A percentile compares a stretch with the other conserved stretches of the same genome.
These are phyloP conservation scores for Cladosporium sp. DNA, from an alignment of 2,329 filamentous ascomycete species.

Conservation along the genomic window DNA sequence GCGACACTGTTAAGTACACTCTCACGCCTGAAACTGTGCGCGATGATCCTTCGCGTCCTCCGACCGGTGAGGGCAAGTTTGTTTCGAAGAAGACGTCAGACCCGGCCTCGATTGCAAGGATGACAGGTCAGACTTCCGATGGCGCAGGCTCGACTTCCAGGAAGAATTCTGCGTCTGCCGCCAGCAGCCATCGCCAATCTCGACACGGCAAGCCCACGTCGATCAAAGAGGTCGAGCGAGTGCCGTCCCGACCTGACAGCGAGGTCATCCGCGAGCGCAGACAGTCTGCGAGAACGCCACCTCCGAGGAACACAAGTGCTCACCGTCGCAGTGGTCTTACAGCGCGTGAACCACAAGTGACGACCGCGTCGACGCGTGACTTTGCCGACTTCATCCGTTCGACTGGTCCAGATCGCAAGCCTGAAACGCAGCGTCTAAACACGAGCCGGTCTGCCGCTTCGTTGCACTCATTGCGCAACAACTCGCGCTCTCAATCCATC, in stretches of 20 bases:
- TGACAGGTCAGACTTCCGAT: neutral
- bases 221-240: constrained; percentile 19
- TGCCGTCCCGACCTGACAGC: neutral
- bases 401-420: constrained; percentile 59
- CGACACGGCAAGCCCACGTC: constrained; percentile 21
- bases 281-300: constrained; percentile 29
- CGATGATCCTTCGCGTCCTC: constrained; percentile 26
- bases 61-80: constrained; percentile 16
- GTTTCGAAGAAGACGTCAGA: neutral
- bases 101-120: neutral
- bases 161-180: neutral
- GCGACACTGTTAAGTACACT: constrained; percentile 49
- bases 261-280: constrained; percentile 17
- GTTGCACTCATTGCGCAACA: constrained; percentile 21
- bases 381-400: constrained; percentile 88
- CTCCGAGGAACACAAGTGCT: constrained; percentile 29
- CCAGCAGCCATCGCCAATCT: constrained; percentile 10
- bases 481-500: constrained; percentile 22
- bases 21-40: constrained; percentile 46
- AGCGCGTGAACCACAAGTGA: constrained; percentile 69
- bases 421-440: constrained; percentile 16
- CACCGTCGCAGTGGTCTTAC: constrained; percentile 31
- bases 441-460: constrained; percentile 24
- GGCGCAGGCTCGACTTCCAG: neutral
- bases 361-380: constrained; percentile 69